Evolutionary conservation across 768 basidiomycete species (phyloP), one percentile per base, ranked within the genome.

Genomic region (Psilocybe azurescens): DNA sequence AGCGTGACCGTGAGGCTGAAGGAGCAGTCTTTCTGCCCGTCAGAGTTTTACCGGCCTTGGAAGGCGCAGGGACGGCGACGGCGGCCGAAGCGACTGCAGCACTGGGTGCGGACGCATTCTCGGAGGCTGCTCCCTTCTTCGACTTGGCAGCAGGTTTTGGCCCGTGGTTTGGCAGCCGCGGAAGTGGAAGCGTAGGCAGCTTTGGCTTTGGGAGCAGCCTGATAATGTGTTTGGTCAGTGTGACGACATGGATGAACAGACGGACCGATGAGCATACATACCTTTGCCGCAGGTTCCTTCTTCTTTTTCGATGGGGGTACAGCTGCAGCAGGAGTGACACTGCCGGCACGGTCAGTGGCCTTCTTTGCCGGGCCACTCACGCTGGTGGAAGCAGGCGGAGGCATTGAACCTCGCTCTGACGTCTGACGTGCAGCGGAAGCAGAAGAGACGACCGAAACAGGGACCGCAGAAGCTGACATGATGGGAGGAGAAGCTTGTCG

Each of bases 351-450:
- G 20, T 64, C 72, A 56, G 59, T 44, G n/a, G 66, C 70, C 46
- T 69, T 72, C 56, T 70, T 72, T 8, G 52, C 20, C 11, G 52
- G n/a, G 39, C 69, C 61, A 39, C 53, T 56, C 5, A 68, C 58
- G 18, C 39, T 61, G 28, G 63, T 65, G 5, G 72, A 70, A 9
- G 78, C 63, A 18, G 81, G 86, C 10, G 86, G 88, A 10, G 86
- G 88, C 83, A 87, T 88, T 1, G 88, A 89, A 1, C 75, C 83
- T 20, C 83, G 79, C 47, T 89, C 82, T 5, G 78, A 74, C 2
- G 75, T 69, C 16, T 73, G 70, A 5, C 62, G 67, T 10, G 68
- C 55, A 16, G 64, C 63, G 18, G 68, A 55, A 9, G 65, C 57
- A 38, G 61, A 51, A 14, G 62, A 49, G 4, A 59, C 52, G 39